Evolutionary conservation across 306 rosid genomes (phyloP).

Genomic region (Cyclanthera cordifolia): DNA sequence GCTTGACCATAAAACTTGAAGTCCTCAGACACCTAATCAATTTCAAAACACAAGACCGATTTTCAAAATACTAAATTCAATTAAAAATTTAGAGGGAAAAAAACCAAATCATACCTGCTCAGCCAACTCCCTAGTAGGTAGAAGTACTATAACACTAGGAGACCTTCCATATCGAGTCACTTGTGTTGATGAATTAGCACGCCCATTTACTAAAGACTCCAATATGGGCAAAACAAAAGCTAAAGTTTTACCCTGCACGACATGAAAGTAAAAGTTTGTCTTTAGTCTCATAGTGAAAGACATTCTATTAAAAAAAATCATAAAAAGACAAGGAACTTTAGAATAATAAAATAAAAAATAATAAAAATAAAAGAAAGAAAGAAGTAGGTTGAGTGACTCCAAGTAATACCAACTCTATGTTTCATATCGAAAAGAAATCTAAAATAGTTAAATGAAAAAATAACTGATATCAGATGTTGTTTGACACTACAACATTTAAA

Average conservation of each 20-base stretch:
- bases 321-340: no score
- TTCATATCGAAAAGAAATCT: no score
- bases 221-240: slow-evolving; percentile 87
- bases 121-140: slow-evolving; percentile 93
- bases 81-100: neutral
- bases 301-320: no score
- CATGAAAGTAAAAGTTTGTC: no score
- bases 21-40: slow-evolving; percentile 67
- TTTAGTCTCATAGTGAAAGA: no score
- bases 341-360: no score
- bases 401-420: no score
- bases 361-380: no score
- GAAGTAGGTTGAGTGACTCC: no score
- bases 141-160: slow-evolving; percentile 78
- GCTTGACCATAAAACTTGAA: slow-evolving; percentile 67
- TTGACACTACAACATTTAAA: no score
- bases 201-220: slow-evolving; percentile 67
- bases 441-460: no score
- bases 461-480: no score
- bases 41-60: neutral
- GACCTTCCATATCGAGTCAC: slow-evolving; percentile 54
- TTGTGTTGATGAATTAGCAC: slow-evolving; percentile 27
- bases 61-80: neutral
- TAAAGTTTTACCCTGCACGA: slow-evolving; percentile 80
- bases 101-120: slow-evolving; percentile 41